Conservation (phyloP, 208 protist species). For the Herpetomonas muscarum region DNA sequence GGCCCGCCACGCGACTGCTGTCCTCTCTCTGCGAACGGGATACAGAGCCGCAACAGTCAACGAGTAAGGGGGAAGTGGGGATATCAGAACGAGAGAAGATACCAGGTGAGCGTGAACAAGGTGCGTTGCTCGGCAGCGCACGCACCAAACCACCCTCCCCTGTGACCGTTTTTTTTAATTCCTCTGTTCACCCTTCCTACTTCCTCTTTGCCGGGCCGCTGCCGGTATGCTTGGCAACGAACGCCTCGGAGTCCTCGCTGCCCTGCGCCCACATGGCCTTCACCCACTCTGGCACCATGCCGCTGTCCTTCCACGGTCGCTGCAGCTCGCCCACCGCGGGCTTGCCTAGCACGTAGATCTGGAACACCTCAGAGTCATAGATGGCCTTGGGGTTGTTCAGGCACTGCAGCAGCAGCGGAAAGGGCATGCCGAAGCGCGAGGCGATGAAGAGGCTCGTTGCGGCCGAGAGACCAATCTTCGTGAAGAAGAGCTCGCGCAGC, state of each 20-base stretch:
- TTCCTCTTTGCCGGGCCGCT: constrained; percentile 4
- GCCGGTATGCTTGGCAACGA: constrained; percentile 9
- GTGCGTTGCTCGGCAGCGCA: no score
- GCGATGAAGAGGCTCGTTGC: constrained; percentile 49
- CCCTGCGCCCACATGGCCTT: constrained; percentile 41
- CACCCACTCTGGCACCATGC: constrained; percentile 53
- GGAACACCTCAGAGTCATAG: constrained; percentile 60
- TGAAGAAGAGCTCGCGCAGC: constrained; percentile 65
- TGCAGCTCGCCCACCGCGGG: constrained; percentile 43
- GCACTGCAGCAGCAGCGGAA: constrained; percentile 84
- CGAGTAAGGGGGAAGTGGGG: no score
- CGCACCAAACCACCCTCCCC: no score
- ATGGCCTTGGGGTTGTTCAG: constrained; percentile 68
- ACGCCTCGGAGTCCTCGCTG: constrained; percentile 28
- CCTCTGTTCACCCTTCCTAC: constrained; percentile 10
- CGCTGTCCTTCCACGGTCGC: constrained; percentile 69
- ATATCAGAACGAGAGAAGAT: no score
- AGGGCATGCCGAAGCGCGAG: constrained; percentile 42
- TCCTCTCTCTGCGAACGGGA: no score
- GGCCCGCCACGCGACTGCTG: no score
- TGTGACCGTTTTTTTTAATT: no score
- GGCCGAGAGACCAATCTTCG: constrained; percentile 47
- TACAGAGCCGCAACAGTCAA: no score
- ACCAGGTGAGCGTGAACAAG: no score
- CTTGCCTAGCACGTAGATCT: constrained; percentile 50